phyloP scores from a whole-genome alignment of 352 stramenopile species.

The Phytophthora tentaculata region DNA sequence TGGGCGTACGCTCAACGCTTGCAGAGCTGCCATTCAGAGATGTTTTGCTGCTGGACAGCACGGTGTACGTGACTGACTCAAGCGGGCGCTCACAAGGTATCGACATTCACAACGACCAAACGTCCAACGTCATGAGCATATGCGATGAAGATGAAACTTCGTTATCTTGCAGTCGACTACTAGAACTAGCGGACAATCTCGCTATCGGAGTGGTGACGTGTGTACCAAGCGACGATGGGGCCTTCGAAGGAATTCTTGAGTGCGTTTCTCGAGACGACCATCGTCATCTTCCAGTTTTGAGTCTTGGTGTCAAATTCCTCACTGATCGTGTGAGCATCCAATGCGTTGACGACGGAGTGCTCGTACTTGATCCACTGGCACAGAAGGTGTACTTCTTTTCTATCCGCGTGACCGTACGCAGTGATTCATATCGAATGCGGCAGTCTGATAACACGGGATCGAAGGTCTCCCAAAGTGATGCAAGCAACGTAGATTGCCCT shows the following conservation, averaged over 20 bases:
- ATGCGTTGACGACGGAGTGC: slow-evolving; percentile 35
- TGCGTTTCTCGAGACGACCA: slow-evolving; percentile 46
- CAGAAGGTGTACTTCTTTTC: slow-evolving; percentile 31
- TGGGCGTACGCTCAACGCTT: slow-evolving; percentile 36
- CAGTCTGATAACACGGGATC: slow-evolving; percentile 25
- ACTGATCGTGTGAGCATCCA: slow-evolving; percentile 33
- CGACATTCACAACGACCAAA: slow-evolving; percentile 51
- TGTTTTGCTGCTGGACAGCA: slow-evolving; percentile 30
- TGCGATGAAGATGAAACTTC: not conserved
- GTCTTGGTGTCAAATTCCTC: slow-evolving; percentile 34
- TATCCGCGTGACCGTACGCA: slow-evolving; percentile 51
- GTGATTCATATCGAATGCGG: slow-evolving; percentile 61
- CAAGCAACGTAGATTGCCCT: slow-evolving; percentile 10
- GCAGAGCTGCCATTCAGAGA: slow-evolving; percentile 34
- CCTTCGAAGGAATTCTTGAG: slow-evolving; percentile 26
- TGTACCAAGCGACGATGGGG: slow-evolving; percentile 13
- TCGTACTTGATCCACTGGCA: slow-evolving; percentile 44
- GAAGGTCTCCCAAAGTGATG: slow-evolving; percentile 5
- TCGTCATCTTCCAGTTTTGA: slow-evolving; percentile 36
- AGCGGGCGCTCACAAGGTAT: slow-evolving; percentile 39
- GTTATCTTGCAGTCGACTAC: slow-evolving; percentile 8
- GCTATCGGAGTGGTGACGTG: slow-evolving; percentile 33
- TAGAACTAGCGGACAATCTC: slow-evolving; percentile 45
- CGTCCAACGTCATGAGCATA: slow-evolving; percentile 34
- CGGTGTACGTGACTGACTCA: slow-evolving; percentile 43